Base-by-base conservation (phyloP, 1,284 basidiomycete species). In the Cronartium ribicola region DNA sequence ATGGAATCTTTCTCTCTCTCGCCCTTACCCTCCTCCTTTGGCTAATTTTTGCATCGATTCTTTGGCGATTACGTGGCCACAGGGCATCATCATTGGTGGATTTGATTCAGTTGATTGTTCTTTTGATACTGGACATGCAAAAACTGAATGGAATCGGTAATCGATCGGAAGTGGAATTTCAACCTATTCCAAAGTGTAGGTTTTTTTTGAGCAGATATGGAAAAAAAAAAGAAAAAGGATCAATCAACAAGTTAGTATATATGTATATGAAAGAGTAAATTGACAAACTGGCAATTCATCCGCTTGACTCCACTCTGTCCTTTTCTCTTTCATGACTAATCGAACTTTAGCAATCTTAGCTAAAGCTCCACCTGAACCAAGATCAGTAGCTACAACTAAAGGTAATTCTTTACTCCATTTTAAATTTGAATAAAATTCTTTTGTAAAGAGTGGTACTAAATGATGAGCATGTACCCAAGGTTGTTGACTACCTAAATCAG, bases 61-160 rank as follows among this genome's bases (percentile, higher is more conserved):
- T 79, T 89, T 89, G 1, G 91, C 89, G 65, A 97, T 88, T 46
- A 95, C 92, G 82, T 99, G 96, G 0, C 95, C 95, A 80, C 95
- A 98, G 0, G 85, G 83, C 84, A 98, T 88, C 91, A 97, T 94
- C 91, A 96, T 96, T 0, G 95, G 95, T 22, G 94, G 96, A 81
- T 98, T 99, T 75, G 85, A 81, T 67, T 94, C 90, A 0, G 92
- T 95, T 13, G 92, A 88, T 59, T 78, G 77, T 80, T 98, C 95
- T 82, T 98, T 98, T 14, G 92, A 95, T 40, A 99, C 95, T 0
- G 96, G 93, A 81, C 96, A 99, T 57, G 93, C 89, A 81, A 99
- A 98, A 75, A 96, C 90, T 1, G 94, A 96, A 81, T 99, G 96
- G 82, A 95, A 98, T 40, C 92, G 85, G 78, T 94, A 89, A 78